Evolutionary conservation across 352 stramenopile species (phyloP), one percentile per base, ranked within the genome.

Genomic region (Phytopythium helicoides): DNA sequence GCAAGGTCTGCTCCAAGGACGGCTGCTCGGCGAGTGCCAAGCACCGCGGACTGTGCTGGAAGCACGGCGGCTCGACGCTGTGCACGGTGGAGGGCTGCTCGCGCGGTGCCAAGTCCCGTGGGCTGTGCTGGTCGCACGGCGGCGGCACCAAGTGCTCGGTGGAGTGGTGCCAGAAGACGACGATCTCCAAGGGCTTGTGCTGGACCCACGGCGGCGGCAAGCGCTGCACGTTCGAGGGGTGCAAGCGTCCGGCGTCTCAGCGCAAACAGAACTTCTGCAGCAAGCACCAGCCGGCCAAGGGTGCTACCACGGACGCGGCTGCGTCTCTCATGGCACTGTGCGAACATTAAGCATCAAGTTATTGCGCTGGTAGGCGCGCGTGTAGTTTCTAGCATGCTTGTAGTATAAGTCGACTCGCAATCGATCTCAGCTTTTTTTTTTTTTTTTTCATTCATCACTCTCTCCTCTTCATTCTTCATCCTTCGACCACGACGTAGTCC

Each of bases 121-220:
- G 83, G 10, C 68, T 91, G 36, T 91, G 83, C 49, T 93, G 80
- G 83, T 87, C 78, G 41, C 83, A 93, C 21, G 83, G 83, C 21
- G 83, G 83, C 64, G 82, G 81, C 68, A 54, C 22, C 36, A 41
- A 41, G 36, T 41, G 36, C 39, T 47, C 34, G 16, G 58, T 56
- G 23, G 55, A 64, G 19, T 52, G 45, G 14, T 78, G 67, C 55
- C 64, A 77, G 39, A 74, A 74, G 33, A 41, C 36, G 36, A 41
- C 36, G 10, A 41, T 69, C n/a, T 69, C 61, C 15, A 64, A 61
- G 9, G 48, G 45, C 8, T 45, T 54, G n/a, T 54, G 48, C 21
- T 54, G 48, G 45, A 31, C 45, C 9, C 45, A 52, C 28, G 45
- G 45, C n/a, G 51, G 51, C n/a, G 51, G 51, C 22, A 59, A 59